Percentiles rank a stretch among this genome's conserved stretches.
These are phyloP conservation scores for Copromyces sp. DNA, from an alignment of 495 filamentous ascomycete species.

Conservation along the genomic window DNA sequence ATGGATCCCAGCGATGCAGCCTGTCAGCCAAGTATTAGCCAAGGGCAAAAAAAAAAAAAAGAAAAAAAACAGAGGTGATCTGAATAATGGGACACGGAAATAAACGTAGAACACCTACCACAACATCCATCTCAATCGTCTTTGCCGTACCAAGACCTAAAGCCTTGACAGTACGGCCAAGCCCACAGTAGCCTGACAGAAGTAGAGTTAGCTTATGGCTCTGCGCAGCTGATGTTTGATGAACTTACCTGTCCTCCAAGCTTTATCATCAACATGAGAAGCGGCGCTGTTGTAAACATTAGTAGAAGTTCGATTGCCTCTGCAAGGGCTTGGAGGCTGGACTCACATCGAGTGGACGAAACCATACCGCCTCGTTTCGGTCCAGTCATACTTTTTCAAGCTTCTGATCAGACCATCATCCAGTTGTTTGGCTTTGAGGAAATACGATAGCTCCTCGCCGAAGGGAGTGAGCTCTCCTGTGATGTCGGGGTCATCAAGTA, in stretches of 20 bases:
- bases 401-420: constrained; percentile 49
- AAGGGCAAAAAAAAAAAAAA: too few relatives aligned
- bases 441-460: constrained; percentile 58
- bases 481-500: constrained; percentile 23
- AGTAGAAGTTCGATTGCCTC: not conserved
- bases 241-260: constrained; percentile 50
- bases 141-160: constrained; percentile 43
- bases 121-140: constrained; percentile 49
- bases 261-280: constrained; percentile 37
- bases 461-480: constrained; percentile 46
- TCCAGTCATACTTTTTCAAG: constrained; percentile 64
- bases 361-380: constrained; percentile 51
- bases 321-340: not conserved
- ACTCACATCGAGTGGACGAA: constrained; percentile 71
- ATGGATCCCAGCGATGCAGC: constrained; percentile 72
- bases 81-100: not conserved
- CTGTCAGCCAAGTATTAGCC: constrained; percentile 22
- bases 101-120: constrained; percentile 28
- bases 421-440: constrained; percentile 57
- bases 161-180: constrained; percentile 48
- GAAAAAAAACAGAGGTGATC: not conserved
- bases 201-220: not conserved
- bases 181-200: constrained; percentile 46
- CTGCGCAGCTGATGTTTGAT: not conserved
- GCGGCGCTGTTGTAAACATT: constrained; percentile 30